phyloP scores from a whole-genome alignment of 441 rosid genomes.

The Capsella rubella region DNA sequence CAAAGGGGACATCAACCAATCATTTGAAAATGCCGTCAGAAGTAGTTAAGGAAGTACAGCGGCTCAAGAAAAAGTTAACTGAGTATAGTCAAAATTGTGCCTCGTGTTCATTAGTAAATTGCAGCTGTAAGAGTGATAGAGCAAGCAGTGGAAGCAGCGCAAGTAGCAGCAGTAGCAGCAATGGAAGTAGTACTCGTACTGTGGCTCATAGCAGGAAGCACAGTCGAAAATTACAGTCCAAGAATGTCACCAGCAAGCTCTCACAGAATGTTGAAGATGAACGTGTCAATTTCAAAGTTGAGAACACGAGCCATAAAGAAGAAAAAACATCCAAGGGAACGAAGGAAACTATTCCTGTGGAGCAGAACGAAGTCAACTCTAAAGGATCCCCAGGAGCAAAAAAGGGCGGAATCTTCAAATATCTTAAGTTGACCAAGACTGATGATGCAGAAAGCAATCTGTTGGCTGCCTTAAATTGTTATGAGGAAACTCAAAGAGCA shows the following conservation, averaged over 20 bases:
- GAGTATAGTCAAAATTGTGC: constrained; percentile 68
- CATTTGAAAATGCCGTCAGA: constrained; percentile 82
- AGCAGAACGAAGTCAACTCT: constrained; percentile 43
- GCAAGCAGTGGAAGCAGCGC: constrained; percentile 95
- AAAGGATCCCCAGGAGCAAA: constrained; percentile 47
- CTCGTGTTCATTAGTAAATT: constrained; percentile 85
- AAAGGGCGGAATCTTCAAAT: constrained; percentile 90
- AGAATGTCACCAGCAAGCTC: constrained; percentile 43
- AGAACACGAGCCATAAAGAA: constrained; percentile 40
- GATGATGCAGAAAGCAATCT: constrained; percentile 76
- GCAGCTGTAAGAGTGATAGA: constrained; percentile 94
- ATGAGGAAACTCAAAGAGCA: constrained; percentile 77
- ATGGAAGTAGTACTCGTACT: constrained; percentile 52
- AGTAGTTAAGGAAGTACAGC: constrained; percentile 84
- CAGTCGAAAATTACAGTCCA: constrained; percentile 56
- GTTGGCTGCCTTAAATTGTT: constrained; percentile 71
- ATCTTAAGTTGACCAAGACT: constrained; percentile 52
- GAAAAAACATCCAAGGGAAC: constrained; percentile 37
- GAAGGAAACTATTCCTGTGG: constrained; percentile 41
- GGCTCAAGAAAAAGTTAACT: constrained; percentile 84
- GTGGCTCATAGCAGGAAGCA: constrained; percentile 64
- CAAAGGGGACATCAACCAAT: constrained; percentile 49
- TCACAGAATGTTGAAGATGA: constrained; percentile 51
- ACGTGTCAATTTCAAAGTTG: constrained; percentile 39
- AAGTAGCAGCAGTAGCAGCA: constrained; percentile 78